Evolutionary conservation across 768 basidiomycete genomes (phyloP).

Genomic region (Amyloporia xantha): DNA sequence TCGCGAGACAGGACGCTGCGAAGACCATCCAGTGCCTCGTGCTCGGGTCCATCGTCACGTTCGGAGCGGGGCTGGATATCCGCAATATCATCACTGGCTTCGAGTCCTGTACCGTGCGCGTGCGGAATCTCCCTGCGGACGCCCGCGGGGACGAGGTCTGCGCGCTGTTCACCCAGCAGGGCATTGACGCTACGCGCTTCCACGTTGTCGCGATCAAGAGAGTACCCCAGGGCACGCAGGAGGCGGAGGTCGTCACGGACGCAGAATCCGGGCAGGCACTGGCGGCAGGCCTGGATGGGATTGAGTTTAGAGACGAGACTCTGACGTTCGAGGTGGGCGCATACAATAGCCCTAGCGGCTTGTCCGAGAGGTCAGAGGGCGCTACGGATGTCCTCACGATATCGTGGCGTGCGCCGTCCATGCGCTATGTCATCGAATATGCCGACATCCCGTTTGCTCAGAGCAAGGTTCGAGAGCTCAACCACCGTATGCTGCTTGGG

Average conservation of each 20-base stretch:
- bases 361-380: slow-evolving; percentile 30
- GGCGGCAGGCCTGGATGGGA: slow-evolving; percentile 38
- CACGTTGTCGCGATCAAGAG: slow-evolving; percentile 28
- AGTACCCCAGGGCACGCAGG: slow-evolving; percentile 23
- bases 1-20: slow-evolving; percentile 33
- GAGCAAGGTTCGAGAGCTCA: slow-evolving; percentile 16
- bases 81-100: slow-evolving; percentile 52
- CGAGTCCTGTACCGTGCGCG: slow-evolving; percentile 52
- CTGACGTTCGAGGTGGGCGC: slow-evolving; percentile 38
- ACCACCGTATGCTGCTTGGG: slow-evolving; percentile 26
- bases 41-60: slow-evolving; percentile 43
- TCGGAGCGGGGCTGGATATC: slow-evolving; percentile 53
- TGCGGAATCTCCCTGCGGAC: slow-evolving; percentile 40
- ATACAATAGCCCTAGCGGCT: slow-evolving; percentile 33
- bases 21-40: slow-evolving; percentile 38
- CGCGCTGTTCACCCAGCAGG: slow-evolving; percentile 38
- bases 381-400: slow-evolving; percentile 38
- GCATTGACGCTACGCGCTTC: slow-evolving; percentile 29
- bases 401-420: slow-evolving; percentile 46
- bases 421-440: slow-evolving; percentile 26
- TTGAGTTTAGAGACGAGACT: slow-evolving; percentile 38
- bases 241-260: slow-evolving; percentile 39
- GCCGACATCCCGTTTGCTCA: slow-evolving; percentile 30
- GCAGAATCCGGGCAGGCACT: slow-evolving; percentile 35
- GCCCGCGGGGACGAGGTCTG: slow-evolving; percentile 31